A percentile compares a stretch with the other conserved stretches of the same genome.
Conservation (phyloP, 164 flowering plant species). For the Vitis rupestris region DNA sequence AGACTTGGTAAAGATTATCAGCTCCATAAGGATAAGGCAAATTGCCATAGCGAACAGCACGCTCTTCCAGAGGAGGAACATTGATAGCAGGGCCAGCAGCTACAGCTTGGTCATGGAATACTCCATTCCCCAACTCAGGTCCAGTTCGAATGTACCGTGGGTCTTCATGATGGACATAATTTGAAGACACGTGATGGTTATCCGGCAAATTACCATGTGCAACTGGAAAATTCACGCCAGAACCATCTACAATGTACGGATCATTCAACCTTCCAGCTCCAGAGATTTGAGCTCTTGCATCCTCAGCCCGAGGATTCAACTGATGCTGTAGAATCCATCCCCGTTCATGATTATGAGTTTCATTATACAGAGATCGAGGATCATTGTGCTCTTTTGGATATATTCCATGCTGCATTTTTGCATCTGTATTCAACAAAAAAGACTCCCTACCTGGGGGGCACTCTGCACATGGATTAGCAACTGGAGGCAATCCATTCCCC, state of each 20-base stretch:
- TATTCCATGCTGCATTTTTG: conserved; percentile 45
- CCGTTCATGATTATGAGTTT: conserved; percentile 57
- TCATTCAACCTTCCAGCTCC: conserved; percentile 61
- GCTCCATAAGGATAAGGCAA: conserved; percentile 48
- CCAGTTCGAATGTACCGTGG: conserved; percentile 44
- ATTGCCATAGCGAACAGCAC: conserved; percentile 55
- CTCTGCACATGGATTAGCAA: conserved; percentile 40
- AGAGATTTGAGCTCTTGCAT: conserved; percentile 45
- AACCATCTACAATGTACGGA: conserved; percentile 51
- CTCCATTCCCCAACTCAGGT: conserved; percentile 55
- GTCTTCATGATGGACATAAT: conserved; percentile 48
- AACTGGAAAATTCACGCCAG: conserved; percentile 39
- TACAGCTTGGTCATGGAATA: conserved; percentile 49
- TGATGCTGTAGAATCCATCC: conserved; percentile 69
- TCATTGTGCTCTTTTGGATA: conserved; percentile 53
- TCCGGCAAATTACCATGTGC: conserved; percentile 48
- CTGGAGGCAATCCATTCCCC: conserved; percentile 48
- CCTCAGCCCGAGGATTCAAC: conserved; percentile 54
- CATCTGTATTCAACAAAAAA: conserved; percentile 42
- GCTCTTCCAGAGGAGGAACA: conserved; percentile 49
- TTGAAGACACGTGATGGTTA: conserved; percentile 38
- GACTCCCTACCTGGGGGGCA: conserved; percentile 52
- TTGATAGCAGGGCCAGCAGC: conserved; percentile 40
- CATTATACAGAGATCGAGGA: conserved; percentile 36
- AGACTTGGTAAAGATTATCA: conserved; percentile 47